Base-by-base conservation (phyloP, 352 stramenopile species). In the Peronospora destructor region DNA sequence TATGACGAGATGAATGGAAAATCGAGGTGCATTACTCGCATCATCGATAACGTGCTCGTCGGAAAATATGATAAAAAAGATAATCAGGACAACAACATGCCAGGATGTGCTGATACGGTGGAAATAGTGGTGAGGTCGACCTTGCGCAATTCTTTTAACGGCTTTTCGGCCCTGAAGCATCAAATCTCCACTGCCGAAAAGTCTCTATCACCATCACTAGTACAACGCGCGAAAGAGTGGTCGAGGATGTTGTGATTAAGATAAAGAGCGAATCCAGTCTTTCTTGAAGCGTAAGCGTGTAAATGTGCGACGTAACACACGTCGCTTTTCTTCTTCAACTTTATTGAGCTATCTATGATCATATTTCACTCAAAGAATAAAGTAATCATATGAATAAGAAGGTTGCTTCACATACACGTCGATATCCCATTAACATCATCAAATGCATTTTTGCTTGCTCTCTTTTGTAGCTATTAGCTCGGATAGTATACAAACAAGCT, bases 221-320 rank as follows among this genome's bases (percentile, higher is more conserved):
- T 64, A 21, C 43, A 64, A 33, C 56, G 49, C 14, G 56, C 56
- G 9, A 64, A 59, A 33, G 49, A 64, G 38, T 34, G n/a, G 55
- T 63, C 23, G 19, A 34, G 14, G 49, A 58, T 21, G 56, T 64
- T 34, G 53, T 51, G 26, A 49, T 55, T 9, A 64, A 64, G 35
- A 19, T 64, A 35, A 59, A 45, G 44, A 49, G 56, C 6, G 49
- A 52, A 3, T 21, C n/a, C 19, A 21, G 19, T 3, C 19, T 3
- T 21, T 3, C 19, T 3, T 3, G 19, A 21, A 21, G 19, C 19
- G 3, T 21, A 21, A 21, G 19, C 19, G 19, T 21, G 19, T 21
- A 21, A 21, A 21, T 3, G 19, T 21, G 19, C 19, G 19, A 21
- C 19, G 19, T 21, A 21, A 21, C 19, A 21, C 19, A 21, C 19